Evolutionary conservation across 768 basidiomycete genomes (phyloP), one percentile per base, ranked within the genome.

Genomic region (Lyophyllum shimeji): DNA sequence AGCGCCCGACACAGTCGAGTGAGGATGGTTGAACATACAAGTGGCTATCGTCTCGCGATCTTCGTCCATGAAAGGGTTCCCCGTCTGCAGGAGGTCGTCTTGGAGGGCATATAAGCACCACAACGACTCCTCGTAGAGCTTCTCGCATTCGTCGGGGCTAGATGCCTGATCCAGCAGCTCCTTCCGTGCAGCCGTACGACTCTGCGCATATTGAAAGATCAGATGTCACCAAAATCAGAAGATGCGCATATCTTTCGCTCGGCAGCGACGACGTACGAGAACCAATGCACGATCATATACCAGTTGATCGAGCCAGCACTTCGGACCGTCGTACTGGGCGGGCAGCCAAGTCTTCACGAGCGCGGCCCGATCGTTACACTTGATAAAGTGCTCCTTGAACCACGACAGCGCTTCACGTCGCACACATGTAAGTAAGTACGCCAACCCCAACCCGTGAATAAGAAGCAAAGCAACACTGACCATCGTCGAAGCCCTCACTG

Each of bases 91-190:
- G 1, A 93, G 76, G 64, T 96, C 90, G 67, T 98, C 97, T 67
- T 95, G 88, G 7, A 98, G 77, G 0, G 94, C 90, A 60, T 95
- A 92, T 27, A 98, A 77, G 67, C 95, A 90, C 93, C 94, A 97
- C 7, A 98, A 70, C 0, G 93, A 93, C 63, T 93, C 93, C 65
- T 98, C 95, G 71, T 98, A 99, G 34, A 96, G 77, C 68, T 89
- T 90, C 76, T 97, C 93, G 69, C 94, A 95, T 65, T 93, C 89
- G 60, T 89, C 82, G 0, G 90, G 86, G 25, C 82, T 82, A 43
- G 78, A 77, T 37, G 86, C 87, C 66, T 89, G 83, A 65, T 93
- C 92, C 11, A 91, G 74, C 0, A 98, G 80, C 66, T 98, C 96
- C 64, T 94, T 93, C 45, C 89, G 81, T 1, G 96, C 95, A 37